Base-by-base conservation (phyloP, 2,329 filamentous ascomycete species). In the Pezicula neosporulosa region DNA sequence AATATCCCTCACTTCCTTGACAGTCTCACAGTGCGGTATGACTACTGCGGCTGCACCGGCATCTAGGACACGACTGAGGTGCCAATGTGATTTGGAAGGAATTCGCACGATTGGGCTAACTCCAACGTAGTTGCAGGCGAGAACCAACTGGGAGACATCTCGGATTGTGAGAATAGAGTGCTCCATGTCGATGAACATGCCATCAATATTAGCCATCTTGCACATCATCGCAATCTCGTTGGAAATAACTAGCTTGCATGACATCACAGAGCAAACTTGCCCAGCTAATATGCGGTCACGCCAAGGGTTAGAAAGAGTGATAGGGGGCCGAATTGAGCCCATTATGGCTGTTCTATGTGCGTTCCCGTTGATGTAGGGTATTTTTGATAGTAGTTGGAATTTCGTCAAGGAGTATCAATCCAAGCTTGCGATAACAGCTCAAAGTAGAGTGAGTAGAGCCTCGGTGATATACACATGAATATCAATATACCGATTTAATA, bases 131-230 rank as follows among this genome's bases (percentile, higher is more conserved):
- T 68, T 63, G 46, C 64, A 68, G 16, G 72, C 71, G 6, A 72
- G 63, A 47, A 67, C 66, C 10, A 75, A 62, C 50, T 73, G 71
- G 15, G 61, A 57, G 7, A 67, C 64, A 0, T 63, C 59, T 52
- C 66, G 64, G 18, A 75, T 58, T 49, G 68, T 64, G 28, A 74
- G 60, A 2, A 67, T 58, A 3, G 68, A 71, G 53, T 75, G 73
- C 53, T 76, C 72, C 69, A 75, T 71, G 48, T 76, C 72, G 50
- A 76, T 69, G 50, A 75, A 66, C 37, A 74, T 63, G 38, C 66
- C 70, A 45, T 73, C 66, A 47, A 72, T 66, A 7, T 71, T 71
- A 10, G 72, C 70, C 47, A 65, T 71, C 50, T 70, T 71, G 48
- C 62, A 63, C 60, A 72, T 68, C 61, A 69, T 68, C 15, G 66